Conservation (phyloP, 2,329 filamentous ascomycete genomes). For the Scortechinia acanthostroma region DNA sequence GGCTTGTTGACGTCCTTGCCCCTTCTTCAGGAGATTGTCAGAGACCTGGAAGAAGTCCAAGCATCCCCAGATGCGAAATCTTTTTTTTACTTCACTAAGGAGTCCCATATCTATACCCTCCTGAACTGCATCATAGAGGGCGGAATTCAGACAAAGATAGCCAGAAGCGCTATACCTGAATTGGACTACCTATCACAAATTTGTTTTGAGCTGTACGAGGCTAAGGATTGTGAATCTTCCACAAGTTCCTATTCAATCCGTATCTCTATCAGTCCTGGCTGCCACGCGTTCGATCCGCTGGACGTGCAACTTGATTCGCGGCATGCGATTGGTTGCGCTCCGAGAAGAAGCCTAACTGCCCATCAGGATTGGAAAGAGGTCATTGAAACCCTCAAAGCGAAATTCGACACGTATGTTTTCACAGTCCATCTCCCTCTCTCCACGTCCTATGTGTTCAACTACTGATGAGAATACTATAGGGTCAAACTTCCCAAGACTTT, state of each 20-base stretch:
- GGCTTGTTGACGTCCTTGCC: constrained; percentile 88
- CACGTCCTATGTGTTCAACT: constrained; percentile 5
- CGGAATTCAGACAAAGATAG: constrained; percentile 93
- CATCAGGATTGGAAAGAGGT: constrained; percentile 95
- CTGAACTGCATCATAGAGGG: constrained; percentile 97
- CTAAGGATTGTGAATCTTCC: constrained; percentile 55
- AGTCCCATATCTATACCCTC: constrained; percentile 96
- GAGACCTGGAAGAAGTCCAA: constrained; percentile 94
- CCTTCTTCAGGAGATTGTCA: constrained; percentile 90
- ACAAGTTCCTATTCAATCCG: constrained; percentile 66
- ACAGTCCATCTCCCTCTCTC: constrained; percentile 2
- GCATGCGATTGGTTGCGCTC: constrained; percentile 90
- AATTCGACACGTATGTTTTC: constrained; percentile 80
- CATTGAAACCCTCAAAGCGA: constrained; percentile 88
- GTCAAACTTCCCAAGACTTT: constrained; percentile 42
- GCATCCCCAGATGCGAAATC: constrained; percentile 88
- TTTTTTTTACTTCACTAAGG: constrained; percentile 99
- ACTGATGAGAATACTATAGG: too few species aligned
- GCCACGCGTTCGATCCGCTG: constrained; percentile 90
- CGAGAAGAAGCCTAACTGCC: constrained; percentile 79
- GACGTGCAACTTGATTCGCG: constrained; percentile 94
- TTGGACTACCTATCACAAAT: constrained; percentile 96
- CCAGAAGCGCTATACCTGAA: constrained; percentile 88
- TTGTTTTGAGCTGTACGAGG: constrained; percentile 96
- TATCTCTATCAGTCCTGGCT: constrained; percentile 90